Conservation (phyloP, 495 filamentous ascomycete species). For the Xylaria scruposa region DNA sequence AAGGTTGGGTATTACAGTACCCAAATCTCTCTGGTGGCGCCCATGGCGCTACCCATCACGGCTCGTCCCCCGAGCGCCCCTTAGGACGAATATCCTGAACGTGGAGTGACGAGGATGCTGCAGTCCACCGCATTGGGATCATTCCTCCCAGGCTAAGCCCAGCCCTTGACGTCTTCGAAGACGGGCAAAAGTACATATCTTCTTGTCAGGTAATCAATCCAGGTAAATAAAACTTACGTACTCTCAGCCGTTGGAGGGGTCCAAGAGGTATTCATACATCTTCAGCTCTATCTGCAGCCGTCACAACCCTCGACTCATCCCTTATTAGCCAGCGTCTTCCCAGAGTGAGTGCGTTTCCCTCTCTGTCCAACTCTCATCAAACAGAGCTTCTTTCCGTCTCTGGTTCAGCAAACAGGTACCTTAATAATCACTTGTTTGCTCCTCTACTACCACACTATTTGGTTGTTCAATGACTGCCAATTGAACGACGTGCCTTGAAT, state of each 20-base stretch:
- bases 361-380: conserved; percentile 3
- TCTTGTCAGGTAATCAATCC: conserved; percentile 1
- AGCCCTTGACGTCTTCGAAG: conserved; percentile 29
- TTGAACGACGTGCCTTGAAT: background rate
- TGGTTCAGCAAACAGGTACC: conserved; percentile 11
- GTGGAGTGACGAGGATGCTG: conserved; percentile 24
- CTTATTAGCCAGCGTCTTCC: conserved; percentile 21
- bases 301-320: conserved; percentile 14
- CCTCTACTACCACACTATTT: background rate
- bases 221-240: conserved; percentile 21
- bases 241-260: conserved; percentile 17
- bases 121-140: conserved; percentile 25
- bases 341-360: background rate
- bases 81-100: conserved; percentile 22
- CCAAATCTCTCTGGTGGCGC: conserved; percentile 16
- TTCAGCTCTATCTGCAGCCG: conserved; percentile 25
- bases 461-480: background rate
- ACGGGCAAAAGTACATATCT: conserved; percentile 25
- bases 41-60: conserved; percentile 25
- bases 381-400: conserved; percentile 14
- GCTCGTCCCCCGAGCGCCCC: conserved; percentile 23
- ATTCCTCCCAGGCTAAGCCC: conserved; percentile 21
- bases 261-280: conserved; percentile 15
- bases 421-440: background rate
- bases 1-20: conserved; percentile 17